These are phyloP conservation scores for Fusarium sp. DNA, from an alignment of 2,329 filamentous ascomycete genomes.

Conservation along the genomic window DNA sequence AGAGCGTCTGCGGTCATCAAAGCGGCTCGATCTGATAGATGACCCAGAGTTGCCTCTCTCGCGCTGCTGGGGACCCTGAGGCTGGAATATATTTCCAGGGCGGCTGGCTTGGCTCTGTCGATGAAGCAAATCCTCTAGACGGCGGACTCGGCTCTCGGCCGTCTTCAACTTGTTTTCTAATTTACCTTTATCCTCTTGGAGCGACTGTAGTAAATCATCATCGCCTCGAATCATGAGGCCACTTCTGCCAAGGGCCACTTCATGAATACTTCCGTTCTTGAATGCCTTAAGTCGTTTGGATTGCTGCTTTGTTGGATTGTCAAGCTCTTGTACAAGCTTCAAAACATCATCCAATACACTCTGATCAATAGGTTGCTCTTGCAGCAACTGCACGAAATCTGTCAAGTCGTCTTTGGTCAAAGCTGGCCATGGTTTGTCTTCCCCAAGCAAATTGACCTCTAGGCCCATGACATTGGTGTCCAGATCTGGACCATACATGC, in stretches of 20 bases:
- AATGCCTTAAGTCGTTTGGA: conserved; percentile 89
- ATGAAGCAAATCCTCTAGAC: conserved; percentile 91
- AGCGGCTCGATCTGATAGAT: conserved; percentile 56
- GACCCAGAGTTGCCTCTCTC: conserved; percentile 60
- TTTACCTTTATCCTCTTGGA: conserved; percentile 85
- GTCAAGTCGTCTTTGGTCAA: conserved; percentile 80
- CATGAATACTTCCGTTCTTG: conserved; percentile 95
- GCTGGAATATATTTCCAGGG: conserved; percentile 65
- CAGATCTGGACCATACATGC: conserved; percentile 72
- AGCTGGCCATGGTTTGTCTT: conserved; percentile 81
- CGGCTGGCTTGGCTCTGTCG: conserved; percentile 73
- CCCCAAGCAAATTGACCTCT: conserved; percentile 85
- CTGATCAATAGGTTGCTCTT: conserved; percentile 71
- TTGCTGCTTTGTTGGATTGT: conserved; percentile 85
- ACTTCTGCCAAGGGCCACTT: conserved; percentile 86
- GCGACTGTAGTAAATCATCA: conserved; percentile 77
- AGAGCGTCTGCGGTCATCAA: conserved; percentile 57
- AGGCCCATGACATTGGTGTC: conserved; percentile 78
- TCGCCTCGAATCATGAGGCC: conserved; percentile 87
- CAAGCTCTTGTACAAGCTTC: conserved; percentile 81
- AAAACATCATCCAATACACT: conserved; percentile 75
- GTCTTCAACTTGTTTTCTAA: conserved; percentile 79
- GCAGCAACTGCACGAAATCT: conserved; percentile 74
- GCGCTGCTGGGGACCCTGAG: conserved; percentile 55
- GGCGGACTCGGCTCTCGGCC: conserved; percentile 88